A percentile compares a stretch with the other conserved stretches of the same genome.
phyloP scores from a whole-genome alignment of 2,329 filamentous ascomycete species.

The Sclerotinia glacialis region DNA sequence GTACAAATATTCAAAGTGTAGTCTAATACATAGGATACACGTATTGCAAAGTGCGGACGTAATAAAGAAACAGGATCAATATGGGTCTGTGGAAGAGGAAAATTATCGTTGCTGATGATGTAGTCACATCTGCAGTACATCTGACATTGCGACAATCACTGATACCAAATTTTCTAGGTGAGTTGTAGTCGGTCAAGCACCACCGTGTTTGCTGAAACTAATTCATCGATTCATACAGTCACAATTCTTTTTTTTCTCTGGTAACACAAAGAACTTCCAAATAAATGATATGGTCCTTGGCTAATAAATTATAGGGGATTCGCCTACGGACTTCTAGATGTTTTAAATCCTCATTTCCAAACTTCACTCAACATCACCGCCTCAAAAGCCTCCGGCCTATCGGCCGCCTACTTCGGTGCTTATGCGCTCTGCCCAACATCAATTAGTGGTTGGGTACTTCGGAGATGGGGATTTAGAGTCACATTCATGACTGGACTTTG shows the following conservation, averaged over 20 bases:
- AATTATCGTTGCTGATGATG: constrained; percentile 40
- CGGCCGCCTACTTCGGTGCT: constrained; percentile 46
- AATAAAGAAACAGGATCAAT: not conserved
- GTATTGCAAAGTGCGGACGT: not conserved
- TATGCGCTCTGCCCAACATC: constrained; percentile 70
- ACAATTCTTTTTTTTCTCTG: constrained; percentile 53
- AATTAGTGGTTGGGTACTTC: constrained; percentile 62
- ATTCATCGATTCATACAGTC: constrained; percentile 37
- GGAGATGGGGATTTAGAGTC: constrained; percentile 60
- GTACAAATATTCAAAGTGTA: not conserved
- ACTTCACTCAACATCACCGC: constrained; percentile 41
- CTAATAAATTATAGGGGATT: constrained; percentile 40
- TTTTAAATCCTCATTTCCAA: constrained; percentile 46
- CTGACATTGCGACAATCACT: constrained; percentile 41
- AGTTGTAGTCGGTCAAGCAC: not conserved
- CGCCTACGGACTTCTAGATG: constrained; percentile 46
- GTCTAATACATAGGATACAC: not conserved
- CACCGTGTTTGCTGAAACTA: constrained; percentile 9
- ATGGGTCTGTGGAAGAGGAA: constrained; percentile 40
- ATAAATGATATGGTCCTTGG: not conserved
- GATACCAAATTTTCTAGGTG: constrained; percentile 34
- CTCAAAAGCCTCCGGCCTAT: constrained; percentile 31
- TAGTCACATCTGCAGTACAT: constrained; percentile 38
- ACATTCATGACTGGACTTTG: constrained; percentile 66
- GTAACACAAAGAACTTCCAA: constrained; percentile 29